Conservation (phyloP, 768 basidiomycete species). For the Sarcodon sp. region DNA sequence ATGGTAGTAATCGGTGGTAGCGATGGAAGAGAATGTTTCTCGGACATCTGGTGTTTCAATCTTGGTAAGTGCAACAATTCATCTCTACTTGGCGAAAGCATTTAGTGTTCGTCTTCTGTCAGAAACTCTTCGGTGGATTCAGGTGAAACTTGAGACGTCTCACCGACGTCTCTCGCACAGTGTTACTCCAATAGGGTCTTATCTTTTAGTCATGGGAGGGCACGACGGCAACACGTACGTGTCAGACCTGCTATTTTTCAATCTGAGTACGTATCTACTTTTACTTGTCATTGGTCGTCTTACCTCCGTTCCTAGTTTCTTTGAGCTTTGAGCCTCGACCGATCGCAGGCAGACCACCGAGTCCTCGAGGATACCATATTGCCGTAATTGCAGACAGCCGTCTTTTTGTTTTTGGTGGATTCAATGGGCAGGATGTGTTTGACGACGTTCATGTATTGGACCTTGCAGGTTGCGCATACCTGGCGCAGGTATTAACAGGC, state of each 20-base stretch:
- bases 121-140: constrained; percentile 23
- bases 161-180: constrained; percentile 73
- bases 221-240: constrained; percentile 72
- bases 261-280: constrained; percentile 59
- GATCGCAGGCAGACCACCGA: constrained; percentile 55
- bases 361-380: constrained; percentile 75
- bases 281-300: neutral
- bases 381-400: constrained; percentile 74
- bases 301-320: constrained; percentile 40
- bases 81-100: neutral
- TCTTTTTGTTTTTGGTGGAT: constrained; percentile 80
- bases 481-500: constrained; percentile 56
- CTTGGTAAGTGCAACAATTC: constrained; percentile 41
- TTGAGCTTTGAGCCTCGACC: constrained; percentile 71
- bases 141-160: constrained; percentile 26
- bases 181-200: constrained; percentile 84
- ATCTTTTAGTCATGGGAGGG: constrained; percentile 81
- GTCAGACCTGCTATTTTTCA: constrained; percentile 69
- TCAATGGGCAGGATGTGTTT: constrained; percentile 71
- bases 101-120: constrained; percentile 18
- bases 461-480: constrained; percentile 75
- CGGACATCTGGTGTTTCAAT: constrained; percentile 79
- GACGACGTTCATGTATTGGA: constrained; percentile 84
- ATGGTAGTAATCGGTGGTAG: constrained; percentile 90
- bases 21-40: constrained; percentile 81